Base-by-base conservation (phyloP, 345 rosid genomes). In the Cardamine chenopodiifolia region DNA sequence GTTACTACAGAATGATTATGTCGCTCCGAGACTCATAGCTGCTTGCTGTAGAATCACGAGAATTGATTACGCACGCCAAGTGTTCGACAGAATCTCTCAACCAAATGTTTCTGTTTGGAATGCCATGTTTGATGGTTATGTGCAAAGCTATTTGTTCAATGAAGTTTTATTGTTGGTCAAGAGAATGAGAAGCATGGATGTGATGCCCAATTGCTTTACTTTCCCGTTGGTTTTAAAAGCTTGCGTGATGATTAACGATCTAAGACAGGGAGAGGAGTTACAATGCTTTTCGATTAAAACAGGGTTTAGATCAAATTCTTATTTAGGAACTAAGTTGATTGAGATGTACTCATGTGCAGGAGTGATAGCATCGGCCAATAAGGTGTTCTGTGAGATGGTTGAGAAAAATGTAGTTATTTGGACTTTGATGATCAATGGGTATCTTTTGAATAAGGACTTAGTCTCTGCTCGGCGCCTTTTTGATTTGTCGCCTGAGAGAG, bases 331-430 rank as follows among this genome's bases (percentile, higher is more conserved):
- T 6, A 62, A 82, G 73, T 83, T 91, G 83, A 86, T 93, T 54
- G 96, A 89, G 70, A 72, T 93, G 85, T 89, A 93, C 72, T 83
- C 94, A 1, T 68, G 84, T 39, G 79, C 78, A 53, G 79, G 83
- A 57, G 64, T 42, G 45, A 50, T 86, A 29, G 69, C 47, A 23
- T 78, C 78, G 4, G 93, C 96, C 25, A 82, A 79, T 69, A 84
- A 74, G 78, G 90, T 89, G 55, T 91, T 91, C 39, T 73, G 79
- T 39, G 97, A 91, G 75, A 84, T 89, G 88, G 48, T 34, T 52
- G 89, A 86, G 81, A 84, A 85, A 78, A 91, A 91, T 79, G 90
- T 86, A 20, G 86, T 91, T 40, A 88, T 85, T 7, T 91, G 97
- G 91, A 91, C 96, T 70, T 72, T 79, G 4, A 84, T 91, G 83